Percentiles rank a stretch among this genome's conserved stretches.
Evolutionary conservation across 352 stramenopile genomes (phyloP).

Genomic region (Pythium aphanidermatum): DNA sequence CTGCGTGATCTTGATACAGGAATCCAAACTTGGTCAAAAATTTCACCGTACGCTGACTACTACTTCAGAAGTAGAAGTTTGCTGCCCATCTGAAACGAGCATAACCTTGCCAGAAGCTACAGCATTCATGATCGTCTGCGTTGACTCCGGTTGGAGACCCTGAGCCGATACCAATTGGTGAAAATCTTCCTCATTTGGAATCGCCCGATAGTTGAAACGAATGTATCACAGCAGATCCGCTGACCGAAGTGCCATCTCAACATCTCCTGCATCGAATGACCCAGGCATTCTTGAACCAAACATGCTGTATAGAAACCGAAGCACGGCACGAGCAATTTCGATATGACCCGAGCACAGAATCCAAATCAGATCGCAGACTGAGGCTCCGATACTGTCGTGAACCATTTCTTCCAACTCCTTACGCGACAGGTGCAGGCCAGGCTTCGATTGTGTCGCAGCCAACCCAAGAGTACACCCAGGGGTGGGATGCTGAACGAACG

Average conservation of each 20-base stretch:
- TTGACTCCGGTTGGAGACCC: conserved; percentile 5
- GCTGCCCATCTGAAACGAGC: conserved; percentile 9
- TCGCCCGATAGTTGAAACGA: conserved; percentile 16
- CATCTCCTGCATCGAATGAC: conserved; percentile 3
- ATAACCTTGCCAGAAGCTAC: conserved; percentile 26
- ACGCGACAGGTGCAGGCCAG: conserved; percentile 18
- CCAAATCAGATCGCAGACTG: conserved; percentile 25
- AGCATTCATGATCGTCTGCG: conserved; percentile 17
- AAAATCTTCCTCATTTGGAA: conserved; percentile 23
- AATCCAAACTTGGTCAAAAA: conserved; percentile 26
- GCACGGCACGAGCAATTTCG: conserved; percentile 27
- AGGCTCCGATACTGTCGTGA: conserved; percentile 9
- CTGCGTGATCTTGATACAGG: too few species aligned
- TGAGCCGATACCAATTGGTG: conserved; percentile 10
- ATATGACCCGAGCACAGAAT: conserved; percentile 27
- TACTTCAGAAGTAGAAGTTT: too few species aligned
- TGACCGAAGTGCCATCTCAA: conserved; percentile 20
- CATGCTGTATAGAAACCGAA: conserved; percentile 15
- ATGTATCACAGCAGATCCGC: conserved; percentile 17
- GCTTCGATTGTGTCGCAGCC: conserved; percentile 16
- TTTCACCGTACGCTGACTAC: conserved; percentile 20
- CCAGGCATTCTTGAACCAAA: conserved; percentile 16
- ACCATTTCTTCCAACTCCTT: conserved; percentile 22
- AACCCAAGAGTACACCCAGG: conserved; percentile 21
- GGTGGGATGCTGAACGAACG: conserved; percentile 12